These are phyloP conservation scores for Corinectria fuckeliana DNA, from an alignment of 2,329 filamentous ascomycete species.

Conservation along the genomic window DNA sequence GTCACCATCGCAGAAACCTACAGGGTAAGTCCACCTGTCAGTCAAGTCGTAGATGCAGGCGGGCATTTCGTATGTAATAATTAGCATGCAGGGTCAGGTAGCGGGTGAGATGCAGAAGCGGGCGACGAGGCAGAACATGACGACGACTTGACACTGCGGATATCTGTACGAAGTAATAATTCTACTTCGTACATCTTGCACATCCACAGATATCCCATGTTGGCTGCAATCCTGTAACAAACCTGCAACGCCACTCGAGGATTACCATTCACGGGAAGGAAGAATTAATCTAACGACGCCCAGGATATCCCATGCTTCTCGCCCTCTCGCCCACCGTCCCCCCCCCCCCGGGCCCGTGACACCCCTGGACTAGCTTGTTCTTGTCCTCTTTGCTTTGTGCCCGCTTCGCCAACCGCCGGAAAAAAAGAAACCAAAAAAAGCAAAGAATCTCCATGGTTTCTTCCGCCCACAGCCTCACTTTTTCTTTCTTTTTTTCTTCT, in stretches of 20 bases:
- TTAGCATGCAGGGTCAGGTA: too few species aligned
- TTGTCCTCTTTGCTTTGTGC: background rate
- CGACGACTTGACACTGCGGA: too few species aligned
- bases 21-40: too few species aligned
- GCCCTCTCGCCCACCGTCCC: background rate
- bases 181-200: too few species aligned
- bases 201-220: background rate
- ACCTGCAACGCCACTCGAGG: constrained; percentile 29
- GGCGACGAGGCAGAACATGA: background rate
- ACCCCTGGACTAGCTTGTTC: background rate
- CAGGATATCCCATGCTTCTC: background rate
- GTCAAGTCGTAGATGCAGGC: too few species aligned
- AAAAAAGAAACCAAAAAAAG: too few species aligned
- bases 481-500: background rate
- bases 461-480: background rate
- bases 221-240: constrained; percentile 28
- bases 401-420: background rate
- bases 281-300: background rate
- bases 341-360: background rate
- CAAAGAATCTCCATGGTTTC: background rate
- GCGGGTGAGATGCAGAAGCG: too few species aligned
- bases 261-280: too few species aligned
- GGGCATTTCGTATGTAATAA: too few species aligned
- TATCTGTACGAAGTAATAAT: too few species aligned
- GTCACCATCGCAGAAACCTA: too few species aligned